Evolutionary conservation across 345 rosid species (phyloP).

Genomic region (Populus pruinosa): DNA sequence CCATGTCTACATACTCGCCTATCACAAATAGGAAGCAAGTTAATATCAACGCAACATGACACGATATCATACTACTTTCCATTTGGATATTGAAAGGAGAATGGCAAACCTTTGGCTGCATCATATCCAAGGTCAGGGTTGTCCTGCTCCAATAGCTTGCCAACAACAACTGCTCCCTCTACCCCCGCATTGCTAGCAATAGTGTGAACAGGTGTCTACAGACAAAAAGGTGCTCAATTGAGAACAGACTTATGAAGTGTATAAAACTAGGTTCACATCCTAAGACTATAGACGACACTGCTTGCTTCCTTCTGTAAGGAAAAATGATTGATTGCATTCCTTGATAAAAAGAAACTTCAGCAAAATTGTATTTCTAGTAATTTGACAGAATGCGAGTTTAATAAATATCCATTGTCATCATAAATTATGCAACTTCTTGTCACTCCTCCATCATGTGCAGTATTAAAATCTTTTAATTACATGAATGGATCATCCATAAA

Average conservation of each 20-base stretch:
- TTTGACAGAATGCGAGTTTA: too few species aligned
- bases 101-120: conserved; percentile 43
- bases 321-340: too few species aligned
- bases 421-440: too few species aligned
- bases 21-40: not conserved
- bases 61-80: not conserved
- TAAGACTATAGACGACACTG: not conserved
- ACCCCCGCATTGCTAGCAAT: conserved; percentile 43
- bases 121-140: conserved; percentile 43
- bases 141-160: conserved; percentile 43
- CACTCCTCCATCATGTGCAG: too few species aligned
- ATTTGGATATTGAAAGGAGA: not conserved
- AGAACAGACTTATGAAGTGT: not conserved
- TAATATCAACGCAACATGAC: not conserved
- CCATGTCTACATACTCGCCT: conserved; percentile 96
- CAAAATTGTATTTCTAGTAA: too few species aligned
- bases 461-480: too few species aligned
- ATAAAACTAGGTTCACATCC: not conserved
- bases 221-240: not conserved
- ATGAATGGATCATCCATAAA: too few species aligned
- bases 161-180: conserved; percentile 47
- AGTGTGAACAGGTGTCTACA: conserved; percentile 36
- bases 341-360: too few species aligned
- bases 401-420: too few species aligned
- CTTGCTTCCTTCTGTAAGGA: not conserved